Percentiles rank a stretch among this genome's conserved stretches.
These are phyloP conservation scores for Pharnaceum exiguum DNA, from an alignment of 148 eudicot species.

Conservation along the genomic window DNA sequence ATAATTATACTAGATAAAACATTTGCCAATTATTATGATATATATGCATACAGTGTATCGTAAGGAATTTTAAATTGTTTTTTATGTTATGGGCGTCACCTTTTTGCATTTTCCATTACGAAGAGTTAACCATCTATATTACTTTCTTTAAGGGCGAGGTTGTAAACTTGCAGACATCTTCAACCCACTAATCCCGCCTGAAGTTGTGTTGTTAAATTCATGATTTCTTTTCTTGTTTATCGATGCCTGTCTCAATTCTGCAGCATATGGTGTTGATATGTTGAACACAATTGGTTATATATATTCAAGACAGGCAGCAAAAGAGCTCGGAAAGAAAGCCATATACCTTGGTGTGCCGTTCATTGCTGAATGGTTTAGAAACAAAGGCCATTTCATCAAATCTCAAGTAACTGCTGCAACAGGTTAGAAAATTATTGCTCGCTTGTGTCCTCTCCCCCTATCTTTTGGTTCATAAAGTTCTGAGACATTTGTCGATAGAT, in stretches of 20 bases:
- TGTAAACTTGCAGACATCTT: too few species aligned
- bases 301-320: constrained; percentile 91
- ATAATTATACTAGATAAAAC: too few species aligned
- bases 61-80: too few species aligned
- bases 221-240: neutral
- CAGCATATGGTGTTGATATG: constrained; percentile 99
- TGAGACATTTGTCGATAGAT: too few species aligned
- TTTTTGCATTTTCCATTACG: too few species aligned
- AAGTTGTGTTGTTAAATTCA: neutral
- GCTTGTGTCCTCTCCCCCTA: constrained; percentile 3
- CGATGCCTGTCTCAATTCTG: constrained; percentile 17
- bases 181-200: too few species aligned
- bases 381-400: constrained; percentile 92
- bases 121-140: too few species aligned
- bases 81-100: too few species aligned
- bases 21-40: too few species aligned
- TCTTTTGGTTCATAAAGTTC: too few species aligned
- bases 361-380: constrained; percentile 98
- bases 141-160: too few species aligned
- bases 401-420: constrained; percentile 98
- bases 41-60: too few species aligned
- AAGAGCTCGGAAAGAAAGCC: constrained; percentile 96
- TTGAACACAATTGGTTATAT: constrained; percentile 94
- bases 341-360: constrained; percentile 87
- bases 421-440: constrained; percentile 40